Evolutionary conservation across 1,139 yeast species (phyloP).

Genomic region (Chernovozyma aurita): DNA sequence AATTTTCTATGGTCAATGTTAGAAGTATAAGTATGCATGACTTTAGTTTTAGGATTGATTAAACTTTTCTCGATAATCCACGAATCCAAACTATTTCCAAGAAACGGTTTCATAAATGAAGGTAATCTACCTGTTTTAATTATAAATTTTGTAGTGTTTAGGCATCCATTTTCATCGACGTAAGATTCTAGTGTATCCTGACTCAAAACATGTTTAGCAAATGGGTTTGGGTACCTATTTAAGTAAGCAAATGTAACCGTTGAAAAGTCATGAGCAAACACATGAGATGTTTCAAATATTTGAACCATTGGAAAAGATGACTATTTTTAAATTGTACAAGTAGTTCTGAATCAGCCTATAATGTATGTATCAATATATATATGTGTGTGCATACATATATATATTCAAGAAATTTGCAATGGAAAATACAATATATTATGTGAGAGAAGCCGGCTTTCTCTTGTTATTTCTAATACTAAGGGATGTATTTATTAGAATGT

Average conservation of each 20-base stretch:
- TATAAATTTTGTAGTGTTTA: conserved; percentile 71
- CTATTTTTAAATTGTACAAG: no score
- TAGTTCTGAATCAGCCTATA: no score
- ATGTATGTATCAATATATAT: no score
- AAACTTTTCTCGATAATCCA: conserved; percentile 83
- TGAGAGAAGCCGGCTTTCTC: no score
- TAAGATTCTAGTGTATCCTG: conserved; percentile 68
- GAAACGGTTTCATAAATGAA: conserved; percentile 68
- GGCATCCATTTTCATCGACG: conserved; percentile 59
- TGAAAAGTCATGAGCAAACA: conserved; percentile 60
- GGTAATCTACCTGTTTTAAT: conserved; percentile 82
- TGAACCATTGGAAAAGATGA: conserved; percentile 55
- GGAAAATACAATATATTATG: no score
- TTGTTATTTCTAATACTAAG: no score
- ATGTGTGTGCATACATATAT: background rate
- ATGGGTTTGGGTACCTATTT: conserved; percentile 89
- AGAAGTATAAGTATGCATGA: conserved; percentile 69
- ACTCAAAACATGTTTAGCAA: conserved; percentile 80
- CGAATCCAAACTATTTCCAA: conserved; percentile 68
- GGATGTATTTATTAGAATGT: no score
- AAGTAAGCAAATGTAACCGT: conserved; percentile 78
- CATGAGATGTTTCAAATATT: conserved; percentile 52
- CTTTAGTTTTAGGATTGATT: conserved; percentile 57
- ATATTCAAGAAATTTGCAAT: background rate
- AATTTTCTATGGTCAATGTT: conserved; percentile 84